phyloP scores from a whole-genome alignment of 768 basidiomycete species.

The Boletus subparvulus region DNA sequence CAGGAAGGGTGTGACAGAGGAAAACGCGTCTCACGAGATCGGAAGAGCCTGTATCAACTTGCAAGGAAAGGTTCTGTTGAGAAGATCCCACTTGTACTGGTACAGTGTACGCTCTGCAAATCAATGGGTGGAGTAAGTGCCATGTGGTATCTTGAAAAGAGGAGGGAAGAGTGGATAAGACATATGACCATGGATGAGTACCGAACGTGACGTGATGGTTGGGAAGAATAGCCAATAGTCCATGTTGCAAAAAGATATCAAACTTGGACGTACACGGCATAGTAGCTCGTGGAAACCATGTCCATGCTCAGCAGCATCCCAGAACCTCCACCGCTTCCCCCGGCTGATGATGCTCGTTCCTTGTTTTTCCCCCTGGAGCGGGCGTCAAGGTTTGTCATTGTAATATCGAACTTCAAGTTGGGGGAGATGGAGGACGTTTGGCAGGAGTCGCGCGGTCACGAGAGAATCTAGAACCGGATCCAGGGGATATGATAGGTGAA shows the following conservation, averaged over 20 bases:
- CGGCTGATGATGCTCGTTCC: constrained; percentile 24
- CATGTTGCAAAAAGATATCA: not conserved
- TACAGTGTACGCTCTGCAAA: constrained; percentile 62
- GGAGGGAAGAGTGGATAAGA: not conserved
- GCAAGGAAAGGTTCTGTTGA: constrained; percentile 55
- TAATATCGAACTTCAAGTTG: not conserved
- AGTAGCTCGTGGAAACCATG: constrained; percentile 51
- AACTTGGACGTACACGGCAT: constrained; percentile 48
- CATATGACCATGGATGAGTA: not conserved
- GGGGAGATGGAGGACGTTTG: not conserved
- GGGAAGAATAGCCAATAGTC: not conserved
- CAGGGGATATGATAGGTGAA: not conserved
- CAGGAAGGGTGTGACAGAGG: not conserved
- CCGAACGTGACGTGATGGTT: not conserved
- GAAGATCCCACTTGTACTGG: constrained; percentile 52
- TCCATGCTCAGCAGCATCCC: constrained; percentile 62
- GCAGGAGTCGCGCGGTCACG: not conserved
- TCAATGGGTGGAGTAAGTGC: not conserved
- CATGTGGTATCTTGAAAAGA: not conserved
- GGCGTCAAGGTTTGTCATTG: constrained; percentile 16
- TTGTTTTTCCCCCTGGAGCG: constrained; percentile 7
- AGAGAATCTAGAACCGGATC: not conserved
- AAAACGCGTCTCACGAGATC: constrained; percentile 57
- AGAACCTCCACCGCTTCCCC: constrained; percentile 46
- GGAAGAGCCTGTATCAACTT: constrained; percentile 81